phyloP scores from a whole-genome alignment of 2,329 filamentous ascomycete genomes.

The Furcasterigmium sp. region DNA sequence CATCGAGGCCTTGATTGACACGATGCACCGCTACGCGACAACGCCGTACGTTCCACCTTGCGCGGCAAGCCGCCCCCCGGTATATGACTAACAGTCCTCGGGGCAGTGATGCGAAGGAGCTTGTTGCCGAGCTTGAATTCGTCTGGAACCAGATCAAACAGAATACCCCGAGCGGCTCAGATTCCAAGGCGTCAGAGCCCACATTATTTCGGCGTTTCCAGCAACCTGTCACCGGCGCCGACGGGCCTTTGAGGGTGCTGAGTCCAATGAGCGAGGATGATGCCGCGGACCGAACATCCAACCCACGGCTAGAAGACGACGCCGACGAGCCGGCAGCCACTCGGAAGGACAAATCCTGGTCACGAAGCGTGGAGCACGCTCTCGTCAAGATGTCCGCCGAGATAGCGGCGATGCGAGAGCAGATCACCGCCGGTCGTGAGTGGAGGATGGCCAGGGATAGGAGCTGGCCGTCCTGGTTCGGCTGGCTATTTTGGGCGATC shows the following conservation, averaged over 20 bases:
- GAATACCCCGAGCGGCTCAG: slow-evolving; percentile 63
- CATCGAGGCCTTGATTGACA: slow-evolving; percentile 89
- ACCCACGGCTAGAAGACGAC: slow-evolving; percentile 35
- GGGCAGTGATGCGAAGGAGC: slow-evolving; percentile 69
- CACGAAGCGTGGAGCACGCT: slow-evolving; percentile 75
- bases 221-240: slow-evolving; percentile 41
- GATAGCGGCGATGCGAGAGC: slow-evolving; percentile 85
- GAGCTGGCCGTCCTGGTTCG: slow-evolving; percentile 63
- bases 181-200: slow-evolving; percentile 55
- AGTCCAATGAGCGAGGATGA: slow-evolving; percentile 84
- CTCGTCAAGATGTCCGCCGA: slow-evolving; percentile 88
- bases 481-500: slow-evolving; percentile 64
- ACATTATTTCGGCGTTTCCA: slow-evolving; percentile 37
- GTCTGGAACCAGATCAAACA: slow-evolving; percentile 98
- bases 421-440: slow-evolving; percentile 73
- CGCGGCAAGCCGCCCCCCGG: background rate
- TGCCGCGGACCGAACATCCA: slow-evolving; percentile 54
- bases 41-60: slow-evolving; percentile 56
- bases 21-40: slow-evolving; percentile 93
- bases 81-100: background rate
- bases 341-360: slow-evolving; percentile 59
- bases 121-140: slow-evolving; percentile 94
- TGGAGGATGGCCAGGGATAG: slow-evolving; percentile 62
- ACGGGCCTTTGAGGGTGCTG: slow-evolving; percentile 62
- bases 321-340: slow-evolving; percentile 37